Evolutionary conservation across 805 yeast species (phyloP).

Genomic region (Starmerella sirachaensis): DNA sequence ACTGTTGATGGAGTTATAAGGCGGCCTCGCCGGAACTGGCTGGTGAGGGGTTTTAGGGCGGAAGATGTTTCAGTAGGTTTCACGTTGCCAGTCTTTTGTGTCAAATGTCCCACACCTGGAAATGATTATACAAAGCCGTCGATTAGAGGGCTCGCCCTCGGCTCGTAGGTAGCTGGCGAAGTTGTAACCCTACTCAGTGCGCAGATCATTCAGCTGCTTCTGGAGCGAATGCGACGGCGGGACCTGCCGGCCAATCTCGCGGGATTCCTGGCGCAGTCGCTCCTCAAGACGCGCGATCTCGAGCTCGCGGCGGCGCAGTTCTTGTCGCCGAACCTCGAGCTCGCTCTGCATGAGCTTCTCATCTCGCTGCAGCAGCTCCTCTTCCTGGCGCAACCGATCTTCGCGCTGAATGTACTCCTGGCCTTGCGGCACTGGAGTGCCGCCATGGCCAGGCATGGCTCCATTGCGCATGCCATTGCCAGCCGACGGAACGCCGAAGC

Average conservation of each 20-base stretch:
- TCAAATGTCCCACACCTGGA: too few species aligned
- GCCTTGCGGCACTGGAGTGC: slow-evolving; percentile 20
- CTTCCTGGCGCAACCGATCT: slow-evolving; percentile 80
- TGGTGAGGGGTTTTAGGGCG: too few species aligned
- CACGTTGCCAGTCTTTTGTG: too few species aligned
- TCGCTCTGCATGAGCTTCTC: slow-evolving; percentile 87
- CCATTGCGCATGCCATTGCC: too few species aligned
- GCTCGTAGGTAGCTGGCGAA: too few species aligned
- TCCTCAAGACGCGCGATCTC: slow-evolving; percentile 75
- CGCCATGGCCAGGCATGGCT: too few species aligned
- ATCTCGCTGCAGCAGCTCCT: slow-evolving; percentile 72
- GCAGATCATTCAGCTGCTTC: slow-evolving; percentile 28
- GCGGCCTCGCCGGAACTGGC: too few species aligned
- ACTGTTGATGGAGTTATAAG: too few species aligned
- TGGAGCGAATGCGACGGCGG: slow-evolving; percentile 34
- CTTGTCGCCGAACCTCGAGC: slow-evolving; percentile 65
- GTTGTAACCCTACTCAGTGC: too few species aligned
- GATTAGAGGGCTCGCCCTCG: too few species aligned
- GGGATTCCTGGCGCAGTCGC: slow-evolving; percentile 48
- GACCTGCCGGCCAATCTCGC: slow-evolving; percentile 21
- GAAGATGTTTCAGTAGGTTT: too few species aligned
- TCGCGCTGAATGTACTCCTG: slow-evolving; percentile 55
- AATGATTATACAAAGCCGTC: too few species aligned
- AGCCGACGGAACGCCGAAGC: neutral
- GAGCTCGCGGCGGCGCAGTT: slow-evolving; percentile 69